Conservation (phyloP, 352 stramenopile species). For the Peronospora destructor region DNA sequence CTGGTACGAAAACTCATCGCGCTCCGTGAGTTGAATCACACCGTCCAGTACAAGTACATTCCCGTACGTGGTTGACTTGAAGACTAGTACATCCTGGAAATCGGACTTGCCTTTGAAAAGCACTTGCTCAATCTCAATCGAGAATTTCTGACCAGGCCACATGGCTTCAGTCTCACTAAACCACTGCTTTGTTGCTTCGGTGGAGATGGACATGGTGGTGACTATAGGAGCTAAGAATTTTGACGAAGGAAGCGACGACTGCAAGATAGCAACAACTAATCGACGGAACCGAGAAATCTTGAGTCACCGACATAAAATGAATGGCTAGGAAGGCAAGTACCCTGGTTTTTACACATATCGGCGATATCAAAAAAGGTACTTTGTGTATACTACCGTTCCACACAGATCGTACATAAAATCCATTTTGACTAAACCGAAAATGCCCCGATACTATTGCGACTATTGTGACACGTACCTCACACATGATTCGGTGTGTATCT, state of each 20-base stretch:
- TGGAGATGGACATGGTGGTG: constrained; percentile 28
- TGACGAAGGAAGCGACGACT: background rate
- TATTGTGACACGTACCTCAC: constrained; percentile 94
- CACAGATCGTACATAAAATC: constrained; percentile 7
- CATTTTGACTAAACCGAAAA: too few relatives aligned
- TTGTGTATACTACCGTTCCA: background rate
- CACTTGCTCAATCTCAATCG: constrained; percentile 89
- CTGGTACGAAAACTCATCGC: constrained; percentile 98
- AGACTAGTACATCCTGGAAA: constrained; percentile 98
- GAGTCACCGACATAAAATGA: constrained; percentile 7
- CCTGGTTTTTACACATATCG: background rate
- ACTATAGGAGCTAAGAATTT: constrained; percentile 6
- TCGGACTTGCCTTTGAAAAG: constrained; percentile 95
- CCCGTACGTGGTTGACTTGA: constrained; percentile 96
- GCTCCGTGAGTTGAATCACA: constrained; percentile 98
- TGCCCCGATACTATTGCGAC: constrained; percentile 93
- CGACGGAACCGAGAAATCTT: constrained; percentile 23
- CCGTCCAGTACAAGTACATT: constrained; percentile 98
- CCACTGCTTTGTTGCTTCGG: constrained; percentile 62
- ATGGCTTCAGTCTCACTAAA: constrained; percentile 94
- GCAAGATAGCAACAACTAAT: constrained; percentile 3
- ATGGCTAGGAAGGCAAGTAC: constrained; percentile 9
- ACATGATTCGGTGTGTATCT: constrained; percentile 81
- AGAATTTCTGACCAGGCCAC: constrained; percentile 91
- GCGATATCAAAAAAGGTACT: background rate